Base-by-base conservation (phyloP, 1,284 basidiomycete genomes). In the Vanrija humicola region DNA sequence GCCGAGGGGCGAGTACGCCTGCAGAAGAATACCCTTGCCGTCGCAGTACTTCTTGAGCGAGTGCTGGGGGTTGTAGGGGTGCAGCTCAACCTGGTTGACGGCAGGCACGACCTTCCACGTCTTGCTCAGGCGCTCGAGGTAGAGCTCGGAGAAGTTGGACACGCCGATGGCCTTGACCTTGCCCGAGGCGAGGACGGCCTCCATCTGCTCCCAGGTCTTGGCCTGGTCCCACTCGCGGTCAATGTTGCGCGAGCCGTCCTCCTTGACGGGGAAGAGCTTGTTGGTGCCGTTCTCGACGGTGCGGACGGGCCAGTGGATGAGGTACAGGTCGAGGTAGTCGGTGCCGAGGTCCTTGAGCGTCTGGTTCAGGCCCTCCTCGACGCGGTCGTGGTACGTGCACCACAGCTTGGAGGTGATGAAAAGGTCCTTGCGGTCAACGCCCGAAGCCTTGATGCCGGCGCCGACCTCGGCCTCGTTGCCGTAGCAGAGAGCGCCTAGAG, bases 1-100 rank as follows among this genome's bases (percentile, higher is more conserved):
- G 6, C 90, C 90, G 28, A 92, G 82, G 4, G 91, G 91, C 9
- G 87, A 90, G 76, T 91, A 93, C 0, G 89, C 89, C 72, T 90
- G 82, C 0, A 88, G 78, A 26, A 85, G 75, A 65, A 94, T 92
- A 38, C 79, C 80, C 70, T 89, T 84, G 38, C 79, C 77, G 66
- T 82, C 81, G 69, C 88, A 81, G 77, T 84, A 91, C 16, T 79
- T 74, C 54, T 87, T 65, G 46, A 91, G 82, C 54, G 85, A 80
- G 73, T 85, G 85, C 67, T 91, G 84, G 0, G 87, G 87, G 75
- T 87, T 87, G 61, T 62, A 69, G 19, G 87, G 76, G 73, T 89
- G 88, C 28, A 89, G 77, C 71, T 89, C 88, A 52, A 89, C 78
- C 83, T 86, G 57, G 72, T 87, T 87, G 14, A 79, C 79, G 2